Base-by-base conservation (phyloP, 2,329 filamentous ascomycete species). In the Blumeria hordei region DNA sequence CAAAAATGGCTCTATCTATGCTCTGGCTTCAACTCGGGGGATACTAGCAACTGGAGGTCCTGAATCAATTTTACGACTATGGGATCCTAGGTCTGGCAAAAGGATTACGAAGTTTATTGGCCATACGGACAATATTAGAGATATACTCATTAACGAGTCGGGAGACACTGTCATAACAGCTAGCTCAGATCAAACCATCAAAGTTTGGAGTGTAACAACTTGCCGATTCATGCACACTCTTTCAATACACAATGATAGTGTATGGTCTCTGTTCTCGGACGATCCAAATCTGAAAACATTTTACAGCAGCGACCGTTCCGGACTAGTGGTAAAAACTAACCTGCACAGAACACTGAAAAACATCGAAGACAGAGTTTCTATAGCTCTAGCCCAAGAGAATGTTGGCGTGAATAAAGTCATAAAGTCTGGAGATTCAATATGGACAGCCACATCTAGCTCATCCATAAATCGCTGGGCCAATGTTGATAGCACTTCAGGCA, bases 211-310 rank as follows among this genome's bases (percentile, higher is more conserved):
- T 60, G 81, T 96, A 61, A 92, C 85, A 10, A 90, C 88, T 21
- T 92, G 92, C 55, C 77, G 92, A 61, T 98, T 92, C 73, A 90
- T 96, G 83, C 87, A 95, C 68, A 98, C 92, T 0, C 76, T 98
- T 62, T 95, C 88, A 55, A 98, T 98, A 92, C 92, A 98, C 69
- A 94, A 94, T 65, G 88, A 94, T 65, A 95, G 88, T 65, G 86
- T 98, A 21, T 98, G 92, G 92, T 93, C 87, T 1, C 73, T 98
- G 21, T 94, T 84, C 68, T 95, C 92, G 0, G 81, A 90, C 55
- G 80, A 94, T 62, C 88, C 88, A 0, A 76, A 83, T 57, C 75
- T 98, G 3, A 82, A 83, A 9, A 77, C 94, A 34, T 96, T 98
- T 68, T 96, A 96, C 70, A 96, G 90, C 55, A 85, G 83, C 61